Evolutionary conservation across 306 rosid species (phyloP), one percentile per base, ranked within the genome.

Genomic region (Lupinus albus): DNA sequence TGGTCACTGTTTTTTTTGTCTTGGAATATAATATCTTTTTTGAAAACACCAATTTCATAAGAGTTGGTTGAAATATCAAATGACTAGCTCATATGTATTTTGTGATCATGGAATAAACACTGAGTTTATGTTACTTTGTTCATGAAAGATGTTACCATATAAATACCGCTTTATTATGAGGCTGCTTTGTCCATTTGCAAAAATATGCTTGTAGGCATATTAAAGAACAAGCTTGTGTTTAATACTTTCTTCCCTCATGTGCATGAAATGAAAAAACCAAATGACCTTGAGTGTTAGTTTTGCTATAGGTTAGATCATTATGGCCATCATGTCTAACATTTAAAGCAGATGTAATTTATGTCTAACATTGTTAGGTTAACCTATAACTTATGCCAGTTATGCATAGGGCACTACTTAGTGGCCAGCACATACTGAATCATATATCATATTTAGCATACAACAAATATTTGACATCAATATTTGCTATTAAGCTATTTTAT

Each of bases 91-190:
- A 50, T 7, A 13, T 44, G 32, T 53, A 58, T 53, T 35, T 35
- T 50, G 69, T 61, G 53, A 32, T 46, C 45, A 68, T 71, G 49
- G 38, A 63, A 33, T 60, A 48, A 56, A 58, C 11, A 20, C 38
- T 33, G 38, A 33, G 38, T 33, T 33, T 33, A 8, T 25, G 30
- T 25, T 1, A 33, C 38, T 33, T 33, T 33, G 38, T 33, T 33
- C 8, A 33, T 33, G 38, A 33, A 33, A 33, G 8, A 10, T 11
- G 12, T 42, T 42, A 3, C 47, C 47, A 9, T 39, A 2, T 11
- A 42, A 42, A 42, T 10, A 13, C 47, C 13, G 13, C 14, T 6
- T 42, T 42, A 42, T 11, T 42, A 11, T 42, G 14, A 1, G 47
- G 4, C 6, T 4, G 47, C 13, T 42, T 2, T 42, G 47, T 14